Conservation (phyloP, 2,329 filamentous ascomycete species). For the Zasmidium citrigriseum region DNA sequence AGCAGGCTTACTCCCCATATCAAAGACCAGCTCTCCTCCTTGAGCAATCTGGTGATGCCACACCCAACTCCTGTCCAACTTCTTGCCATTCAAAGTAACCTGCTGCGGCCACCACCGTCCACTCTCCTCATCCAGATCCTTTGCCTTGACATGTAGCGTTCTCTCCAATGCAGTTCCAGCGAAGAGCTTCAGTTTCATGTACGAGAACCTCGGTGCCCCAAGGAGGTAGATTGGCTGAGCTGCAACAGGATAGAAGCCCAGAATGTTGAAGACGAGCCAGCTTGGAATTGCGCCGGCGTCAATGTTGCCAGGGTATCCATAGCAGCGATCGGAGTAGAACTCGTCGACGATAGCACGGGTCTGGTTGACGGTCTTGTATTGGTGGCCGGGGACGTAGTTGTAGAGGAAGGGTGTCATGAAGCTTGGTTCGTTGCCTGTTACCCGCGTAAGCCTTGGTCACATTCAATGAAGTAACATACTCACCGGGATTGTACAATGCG, state of each 20-base stretch:
- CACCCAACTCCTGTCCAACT: constrained; percentile 21
- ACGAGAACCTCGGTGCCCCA: constrained; percentile 47
- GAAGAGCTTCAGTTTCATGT: constrained; percentile 17
- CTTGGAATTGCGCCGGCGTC: constrained; percentile 52
- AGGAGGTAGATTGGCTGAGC: constrained; percentile 52
- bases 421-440: constrained; percentile 39
- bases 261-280: constrained; percentile 54
- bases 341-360: constrained; percentile 41
- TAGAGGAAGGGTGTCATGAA: constrained; percentile 44
- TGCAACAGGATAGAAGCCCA: constrained; percentile 52
- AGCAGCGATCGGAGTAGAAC: constrained; percentile 42
- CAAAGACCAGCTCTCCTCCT: constrained; percentile 22
- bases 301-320: constrained; percentile 49
- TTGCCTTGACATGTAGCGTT: constrained; percentile 14
- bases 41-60: constrained; percentile 15
- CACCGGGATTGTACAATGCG: constrained; percentile 25
- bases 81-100: constrained; percentile 17
- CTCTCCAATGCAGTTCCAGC: constrained; percentile 13
- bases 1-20: constrained; percentile 16
- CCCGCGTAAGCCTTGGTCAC: background rate
- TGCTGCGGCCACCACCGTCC: constrained; percentile 21
- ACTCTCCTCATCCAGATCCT: constrained; percentile 10
- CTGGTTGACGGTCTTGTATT: constrained; percentile 41
- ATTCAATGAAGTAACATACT: background rate
- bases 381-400: constrained; percentile 36